Evolutionary conservation across 2,329 filamentous ascomycete species (phyloP).

Genomic region (Penicillium sp.): DNA sequence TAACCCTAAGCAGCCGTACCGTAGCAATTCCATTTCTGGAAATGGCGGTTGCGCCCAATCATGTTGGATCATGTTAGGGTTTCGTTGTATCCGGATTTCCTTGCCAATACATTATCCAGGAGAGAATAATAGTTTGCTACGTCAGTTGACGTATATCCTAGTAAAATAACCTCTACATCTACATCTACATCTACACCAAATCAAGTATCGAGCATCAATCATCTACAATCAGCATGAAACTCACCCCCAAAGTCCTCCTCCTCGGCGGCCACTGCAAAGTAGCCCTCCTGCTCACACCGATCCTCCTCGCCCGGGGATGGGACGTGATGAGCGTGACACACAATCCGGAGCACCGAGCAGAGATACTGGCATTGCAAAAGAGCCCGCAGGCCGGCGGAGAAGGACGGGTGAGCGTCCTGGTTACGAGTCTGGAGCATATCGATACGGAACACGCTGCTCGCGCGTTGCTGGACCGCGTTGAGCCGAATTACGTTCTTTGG

Average conservation of each 20-base stretch:
- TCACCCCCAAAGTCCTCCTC: slow-evolving; percentile 54
- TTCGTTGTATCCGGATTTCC: not conserved
- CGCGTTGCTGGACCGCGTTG: slow-evolving; percentile 50
- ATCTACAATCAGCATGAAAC: not conserved
- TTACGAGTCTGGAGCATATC: slow-evolving; percentile 72
- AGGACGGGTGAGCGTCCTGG: slow-evolving; percentile 64
- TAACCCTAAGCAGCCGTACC: not conserved
- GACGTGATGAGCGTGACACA: slow-evolving; percentile 75
- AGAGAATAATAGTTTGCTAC: not conserved
- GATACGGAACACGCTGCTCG: slow-evolving; percentile 59
- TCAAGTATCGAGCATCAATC: too few relatives aligned
- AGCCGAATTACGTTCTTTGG: slow-evolving; percentile 47
- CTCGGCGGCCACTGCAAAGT: slow-evolving; percentile 80
- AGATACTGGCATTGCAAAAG: slow-evolving; percentile 55
- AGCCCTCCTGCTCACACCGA: slow-evolving; percentile 67
- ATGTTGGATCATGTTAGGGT: not conserved
- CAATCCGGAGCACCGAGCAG: slow-evolving; percentile 59
- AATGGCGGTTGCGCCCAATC: not conserved
- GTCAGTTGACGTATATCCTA: not conserved
- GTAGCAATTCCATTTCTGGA: not conserved
- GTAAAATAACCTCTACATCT: not conserved
- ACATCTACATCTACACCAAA: not conserved
- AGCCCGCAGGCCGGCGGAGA: slow-evolving; percentile 41
- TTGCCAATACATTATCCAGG: not conserved
- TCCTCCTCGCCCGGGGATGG: slow-evolving; percentile 70